Evolutionary conservation across 495 filamentous ascomycete species (phyloP).

Genomic region (Aspergillus indologenus): DNA sequence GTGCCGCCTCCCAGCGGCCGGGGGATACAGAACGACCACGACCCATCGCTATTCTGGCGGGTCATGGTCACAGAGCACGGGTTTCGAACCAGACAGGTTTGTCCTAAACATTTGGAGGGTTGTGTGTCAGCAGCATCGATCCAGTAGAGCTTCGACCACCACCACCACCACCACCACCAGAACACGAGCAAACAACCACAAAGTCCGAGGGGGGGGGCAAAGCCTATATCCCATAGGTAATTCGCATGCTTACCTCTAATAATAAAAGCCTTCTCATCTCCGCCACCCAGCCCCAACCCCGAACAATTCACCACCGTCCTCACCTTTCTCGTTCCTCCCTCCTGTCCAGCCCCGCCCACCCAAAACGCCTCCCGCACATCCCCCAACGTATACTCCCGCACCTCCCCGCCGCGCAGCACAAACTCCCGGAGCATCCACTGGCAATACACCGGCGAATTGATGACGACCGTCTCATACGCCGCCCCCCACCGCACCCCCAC

Average conservation of each 20-base stretch:
- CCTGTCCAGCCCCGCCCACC: slow-evolving; percentile 16
- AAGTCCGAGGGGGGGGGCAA: too few species aligned
- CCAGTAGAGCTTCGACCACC: too few species aligned
- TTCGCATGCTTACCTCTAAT: slow-evolving; percentile 55
- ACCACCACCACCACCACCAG: background rate
- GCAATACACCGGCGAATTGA: slow-evolving; percentile 64
- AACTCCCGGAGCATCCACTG: slow-evolving; percentile 53
- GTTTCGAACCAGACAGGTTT: slow-evolving; percentile 47
- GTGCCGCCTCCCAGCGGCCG: slow-evolving; percentile 58
- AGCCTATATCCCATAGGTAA: too few species aligned
- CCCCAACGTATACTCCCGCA: slow-evolving; percentile 42
- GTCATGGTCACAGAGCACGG: slow-evolving; percentile 54
- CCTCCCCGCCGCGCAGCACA: slow-evolving; percentile 46
- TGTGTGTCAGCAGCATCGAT: background rate
- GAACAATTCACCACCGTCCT: slow-evolving; percentile 58
- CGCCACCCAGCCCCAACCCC: slow-evolving; percentile 51
- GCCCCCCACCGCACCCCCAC: slow-evolving; percentile 52
- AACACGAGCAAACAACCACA: slow-evolving; percentile 4
- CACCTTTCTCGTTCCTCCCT: slow-evolving; percentile 23
- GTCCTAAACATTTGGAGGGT: slow-evolving; percentile 27
- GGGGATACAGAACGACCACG: slow-evolving; percentile 60
- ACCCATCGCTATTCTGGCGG: slow-evolving; percentile 54
- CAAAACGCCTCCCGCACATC: slow-evolving; percentile 48
- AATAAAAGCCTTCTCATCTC: slow-evolving; percentile 48
- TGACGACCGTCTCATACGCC: slow-evolving; percentile 54